Evolutionary conservation across 2,329 filamentous ascomycete genomes (phyloP).

Genomic region (Raffaelea albimanens): DNA sequence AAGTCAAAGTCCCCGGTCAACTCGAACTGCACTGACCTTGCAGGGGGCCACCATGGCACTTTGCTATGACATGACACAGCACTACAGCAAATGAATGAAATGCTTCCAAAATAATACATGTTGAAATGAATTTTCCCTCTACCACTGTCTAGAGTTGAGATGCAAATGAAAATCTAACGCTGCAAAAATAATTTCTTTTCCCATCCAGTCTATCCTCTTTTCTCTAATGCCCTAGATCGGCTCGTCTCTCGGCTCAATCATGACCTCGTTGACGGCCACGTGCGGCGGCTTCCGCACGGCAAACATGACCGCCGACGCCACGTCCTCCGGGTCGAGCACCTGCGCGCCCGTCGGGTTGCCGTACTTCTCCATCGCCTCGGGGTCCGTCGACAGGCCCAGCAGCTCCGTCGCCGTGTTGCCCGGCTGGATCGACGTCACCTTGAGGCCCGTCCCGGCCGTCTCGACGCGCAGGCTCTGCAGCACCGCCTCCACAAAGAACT

Average conservation of each 20-base stretch:
- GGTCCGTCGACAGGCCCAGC: constrained; percentile 64
- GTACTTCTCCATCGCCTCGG: constrained; percentile 69
- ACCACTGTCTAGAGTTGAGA: no score
- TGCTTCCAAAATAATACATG: no score
- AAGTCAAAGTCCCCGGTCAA: no score
- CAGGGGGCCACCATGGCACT: constrained; percentile 7
- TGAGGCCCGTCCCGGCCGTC: constrained; percentile 62
- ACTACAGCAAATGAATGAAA: no score
- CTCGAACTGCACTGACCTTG: no score
- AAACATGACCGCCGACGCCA: constrained; percentile 64
- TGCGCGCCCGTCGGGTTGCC: constrained; percentile 66
- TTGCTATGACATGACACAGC: constrained; percentile 13
- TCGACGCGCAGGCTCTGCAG: constrained; percentile 67
- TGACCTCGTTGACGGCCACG: constrained; percentile 69
- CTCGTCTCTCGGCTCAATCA: constrained; percentile 71
- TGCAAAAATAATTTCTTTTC: no score
- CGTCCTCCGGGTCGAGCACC: constrained; percentile 64
- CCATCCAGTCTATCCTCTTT: no score
- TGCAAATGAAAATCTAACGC: no score
- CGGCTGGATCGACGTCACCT: constrained; percentile 67
- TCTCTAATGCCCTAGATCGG: no score
- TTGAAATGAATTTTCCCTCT: no score
- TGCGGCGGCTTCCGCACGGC: constrained; percentile 65
- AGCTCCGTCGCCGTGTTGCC: constrained; percentile 69
- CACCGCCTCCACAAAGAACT: constrained; percentile 78